Evolutionary conservation across 768 basidiomycete genomes (phyloP).

Genomic region (Cystobasidium tubakii): DNA sequence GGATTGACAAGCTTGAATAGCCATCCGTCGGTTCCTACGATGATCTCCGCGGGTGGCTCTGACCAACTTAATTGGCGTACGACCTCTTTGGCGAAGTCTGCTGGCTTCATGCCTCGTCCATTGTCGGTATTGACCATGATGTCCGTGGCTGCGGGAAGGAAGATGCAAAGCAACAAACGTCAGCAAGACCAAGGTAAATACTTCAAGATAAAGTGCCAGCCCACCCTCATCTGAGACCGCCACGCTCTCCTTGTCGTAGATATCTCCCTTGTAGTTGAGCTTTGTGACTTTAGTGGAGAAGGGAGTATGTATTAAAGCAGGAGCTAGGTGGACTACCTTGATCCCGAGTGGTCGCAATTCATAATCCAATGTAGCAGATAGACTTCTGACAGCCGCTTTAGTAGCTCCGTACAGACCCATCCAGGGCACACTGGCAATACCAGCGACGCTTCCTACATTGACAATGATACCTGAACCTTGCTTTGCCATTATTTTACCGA

Average conservation of each 20-base stretch:
- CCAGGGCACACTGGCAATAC: conserved; percentile 21
- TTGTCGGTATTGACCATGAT: conserved; percentile 28
- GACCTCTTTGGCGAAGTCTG: conserved; percentile 12
- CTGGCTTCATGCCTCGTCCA: conserved; percentile 24
- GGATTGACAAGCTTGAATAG: conserved; percentile 25
- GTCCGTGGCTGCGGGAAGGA: conserved; percentile 14
- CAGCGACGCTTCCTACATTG: conserved; percentile 28
- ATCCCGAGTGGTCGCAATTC: conserved; percentile 23
- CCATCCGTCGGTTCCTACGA: conserved; percentile 27
- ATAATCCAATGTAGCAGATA: conserved; percentile 15
- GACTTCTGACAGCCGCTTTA: conserved; percentile 16
- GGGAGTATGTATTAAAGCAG: conserved; percentile 22
- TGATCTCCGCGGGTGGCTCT: conserved; percentile 16
- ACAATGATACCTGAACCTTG: conserved; percentile 31
- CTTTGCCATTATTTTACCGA: conserved; percentile 25
- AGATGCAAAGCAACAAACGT: too few relatives aligned
- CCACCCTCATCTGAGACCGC: conserved; percentile 5
- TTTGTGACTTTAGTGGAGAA: conserved; percentile 16
- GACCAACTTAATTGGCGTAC: not conserved
- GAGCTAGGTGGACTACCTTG: conserved; percentile 22
- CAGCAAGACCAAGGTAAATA: too few relatives aligned
- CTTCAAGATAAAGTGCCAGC: not conserved
- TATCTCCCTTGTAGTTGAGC: conserved; percentile 9
- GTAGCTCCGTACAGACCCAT: conserved; percentile 31
- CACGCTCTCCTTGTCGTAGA: conserved; percentile 21